Percentiles rank a stretch among this genome's conserved stretches.
phyloP scores from a whole-genome alignment of 2,329 filamentous ascomycete species.

The Pezicula radicicola region DNA sequence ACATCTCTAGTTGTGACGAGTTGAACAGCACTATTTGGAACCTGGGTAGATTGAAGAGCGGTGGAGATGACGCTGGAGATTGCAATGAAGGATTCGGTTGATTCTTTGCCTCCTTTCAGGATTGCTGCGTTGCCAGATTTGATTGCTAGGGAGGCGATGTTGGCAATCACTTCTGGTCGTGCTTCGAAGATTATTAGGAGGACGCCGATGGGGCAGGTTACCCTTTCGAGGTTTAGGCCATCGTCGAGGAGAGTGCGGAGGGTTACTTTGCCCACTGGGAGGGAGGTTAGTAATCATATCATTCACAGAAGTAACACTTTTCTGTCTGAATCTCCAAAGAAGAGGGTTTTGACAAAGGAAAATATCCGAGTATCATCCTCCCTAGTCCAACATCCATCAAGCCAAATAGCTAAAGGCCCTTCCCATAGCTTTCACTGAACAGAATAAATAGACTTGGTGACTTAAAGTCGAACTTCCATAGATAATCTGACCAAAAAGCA shows the following conservation, averaged over 20 bases:
- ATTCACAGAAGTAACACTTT: neutral
- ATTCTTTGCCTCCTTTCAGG: constrained; percentile 94
- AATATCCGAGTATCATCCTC: too few species aligned
- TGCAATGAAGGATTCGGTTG: constrained; percentile 87
- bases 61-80: constrained; percentile 83
- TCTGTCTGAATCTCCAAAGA: neutral
- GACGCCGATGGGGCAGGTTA: constrained; percentile 95
- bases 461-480: too few species aligned
- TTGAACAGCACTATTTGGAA: constrained; percentile 86
- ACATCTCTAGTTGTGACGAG: constrained; percentile 91
- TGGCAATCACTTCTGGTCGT: constrained; percentile 95
- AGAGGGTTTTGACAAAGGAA: neutral
- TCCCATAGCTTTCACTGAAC: too few species aligned
- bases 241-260: constrained; percentile 85
- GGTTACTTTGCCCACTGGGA: constrained; percentile 75
- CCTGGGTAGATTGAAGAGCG: constrained; percentile 68
- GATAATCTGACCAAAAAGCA: too few species aligned
- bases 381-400: too few species aligned
- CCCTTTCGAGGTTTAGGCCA: constrained; percentile 77
- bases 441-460: too few species aligned
- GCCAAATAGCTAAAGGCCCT: too few species aligned
- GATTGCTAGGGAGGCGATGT: constrained; percentile 92
- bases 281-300: neutral
- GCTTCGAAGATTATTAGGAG: constrained; percentile 98
- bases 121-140: constrained; percentile 98